Conservation (phyloP, 305 asterid species). For the Fraxinus xanthoxyloides region DNA sequence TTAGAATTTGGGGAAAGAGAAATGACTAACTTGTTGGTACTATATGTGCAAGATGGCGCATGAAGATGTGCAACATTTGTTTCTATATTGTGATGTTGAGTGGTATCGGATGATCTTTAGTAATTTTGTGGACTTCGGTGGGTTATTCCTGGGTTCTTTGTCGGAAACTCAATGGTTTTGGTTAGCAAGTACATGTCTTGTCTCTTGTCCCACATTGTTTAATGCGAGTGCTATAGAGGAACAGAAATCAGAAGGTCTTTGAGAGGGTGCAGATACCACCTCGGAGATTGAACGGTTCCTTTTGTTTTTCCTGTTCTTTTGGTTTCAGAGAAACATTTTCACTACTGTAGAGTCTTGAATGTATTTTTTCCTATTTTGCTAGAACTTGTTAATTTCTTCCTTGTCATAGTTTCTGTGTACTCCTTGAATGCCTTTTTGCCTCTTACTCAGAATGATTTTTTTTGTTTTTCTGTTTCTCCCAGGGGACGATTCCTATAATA, state of each 20-base stretch:
- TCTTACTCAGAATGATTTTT: not conserved
- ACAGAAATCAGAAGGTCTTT: not conserved
- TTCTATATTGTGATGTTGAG: not conserved
- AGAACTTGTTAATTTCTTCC: not conserved
- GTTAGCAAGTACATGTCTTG: not conserved
- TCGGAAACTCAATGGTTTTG: not conserved
- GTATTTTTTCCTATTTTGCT: not conserved
- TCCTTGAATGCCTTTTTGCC: slow-evolving; percentile 10
- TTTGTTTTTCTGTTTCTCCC: slow-evolving; percentile 23
- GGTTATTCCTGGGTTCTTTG: not conserved
- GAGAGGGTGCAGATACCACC: not conserved
- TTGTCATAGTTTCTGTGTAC: not conserved
- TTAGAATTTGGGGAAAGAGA: not conserved
- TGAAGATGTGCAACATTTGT: not conserved
- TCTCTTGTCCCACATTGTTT: not conserved
- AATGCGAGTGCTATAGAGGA: not conserved
- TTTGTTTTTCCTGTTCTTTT: not conserved
- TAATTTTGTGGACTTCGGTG: not conserved
- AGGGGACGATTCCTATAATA: slow-evolving; percentile 59
- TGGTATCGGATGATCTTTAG: not conserved
- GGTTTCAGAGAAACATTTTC: not conserved
- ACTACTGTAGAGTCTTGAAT: not conserved
- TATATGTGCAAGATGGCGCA: not conserved
- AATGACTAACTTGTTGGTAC: not conserved
- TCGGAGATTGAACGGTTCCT: not conserved